These are phyloP conservation scores for Polyporus arcularius DNA, from an alignment of 768 basidiomycete genomes.

Conservation along the genomic window DNA sequence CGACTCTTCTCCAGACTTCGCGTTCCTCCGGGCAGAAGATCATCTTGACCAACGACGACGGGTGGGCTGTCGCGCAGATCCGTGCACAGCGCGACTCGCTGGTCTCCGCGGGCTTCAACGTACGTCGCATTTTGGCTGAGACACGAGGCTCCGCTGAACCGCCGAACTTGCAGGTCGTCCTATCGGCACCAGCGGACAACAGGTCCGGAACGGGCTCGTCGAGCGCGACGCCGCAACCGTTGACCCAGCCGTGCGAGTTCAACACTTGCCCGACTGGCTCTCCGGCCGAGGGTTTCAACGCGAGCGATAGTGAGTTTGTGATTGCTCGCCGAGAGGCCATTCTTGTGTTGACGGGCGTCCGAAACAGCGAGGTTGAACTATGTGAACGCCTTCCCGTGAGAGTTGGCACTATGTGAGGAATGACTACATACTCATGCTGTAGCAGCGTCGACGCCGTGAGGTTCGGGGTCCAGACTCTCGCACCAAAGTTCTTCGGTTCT, in stretches of 20 bases:
- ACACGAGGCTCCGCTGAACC: background rate
- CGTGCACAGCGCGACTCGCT: conserved; percentile 44
- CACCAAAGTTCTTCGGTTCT: conserved; percentile 36
- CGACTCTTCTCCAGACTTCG: background rate
- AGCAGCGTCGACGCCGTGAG: conserved; percentile 38
- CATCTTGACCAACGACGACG: conserved; percentile 37
- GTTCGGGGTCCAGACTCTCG: conserved; percentile 40
- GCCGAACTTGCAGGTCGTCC: conserved; percentile 35
- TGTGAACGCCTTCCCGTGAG: conserved; percentile 44
- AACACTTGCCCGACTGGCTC: conserved; percentile 43
- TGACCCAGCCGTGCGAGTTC: conserved; percentile 42
- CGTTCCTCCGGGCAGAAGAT: conserved; percentile 23
- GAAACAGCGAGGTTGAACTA: conserved; percentile 41
- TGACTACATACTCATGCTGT: background rate
- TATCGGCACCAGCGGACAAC: conserved; percentile 49
- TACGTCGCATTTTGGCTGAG: conserved; percentile 21
- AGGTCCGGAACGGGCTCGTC: conserved; percentile 48
- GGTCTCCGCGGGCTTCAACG: conserved; percentile 39
- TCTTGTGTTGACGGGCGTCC: background rate
- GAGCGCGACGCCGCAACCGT: conserved; percentile 33
- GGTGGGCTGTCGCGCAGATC: conserved; percentile 50
- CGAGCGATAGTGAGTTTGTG: conserved; percentile 37
- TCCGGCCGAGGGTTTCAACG: conserved; percentile 44
- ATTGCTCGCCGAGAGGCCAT: background rate
- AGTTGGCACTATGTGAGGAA: background rate